Base-by-base conservation (phyloP, 202 grass and related monocot species). In the Bolboschoenoplectus hybrid region DNA sequence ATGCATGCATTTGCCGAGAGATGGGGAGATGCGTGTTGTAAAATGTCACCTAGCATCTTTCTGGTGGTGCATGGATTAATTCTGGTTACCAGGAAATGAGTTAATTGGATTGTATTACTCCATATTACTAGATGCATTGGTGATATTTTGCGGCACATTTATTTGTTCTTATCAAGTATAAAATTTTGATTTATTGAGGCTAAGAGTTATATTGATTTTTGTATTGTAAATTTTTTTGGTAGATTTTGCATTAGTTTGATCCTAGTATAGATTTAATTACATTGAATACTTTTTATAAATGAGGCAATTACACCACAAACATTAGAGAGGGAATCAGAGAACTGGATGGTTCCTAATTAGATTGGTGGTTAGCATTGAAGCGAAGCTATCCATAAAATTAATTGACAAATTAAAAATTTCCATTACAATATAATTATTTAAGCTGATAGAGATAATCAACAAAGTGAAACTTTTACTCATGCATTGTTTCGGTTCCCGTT, bases 1-100 rank as follows among this genome's bases (percentile, higher is more conserved):
- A 53, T 7, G 2, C n/a, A 50, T 55, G 13, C 41, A 67, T 69
- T 67, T 55, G 26, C 75, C 0, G 36, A 26, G 19, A 20, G 19
- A 20, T 14, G 50, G 49, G 49, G 49, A 76, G 49, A 76, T 36
- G 47, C 69, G 52, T 79, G 75, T 20, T 80, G 75, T 80, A 80
- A 80, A 56, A 5, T 9, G 36, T 61, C 52, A 80, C 75, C 75
- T 43, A 60, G 35, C 53, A 58, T 40, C 7, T 43, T 80, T n/a
- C 52, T 1, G 14, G 40, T 58, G 51, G 74, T 53, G 50, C 12
- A 57, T 78, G 51, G 51, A 78, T 38, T 53, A 34, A 53, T 75
- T 56, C 2, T 40, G 36, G 34, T 60, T 58, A 79, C 34, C 35
- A 58, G 36, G 13, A 16, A 5, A 43, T 57, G 36, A 19, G 3